These are phyloP conservation scores for Coprinopsis marcescibilis DNA, from an alignment of 768 basidiomycete species.

Conservation along the genomic window DNA sequence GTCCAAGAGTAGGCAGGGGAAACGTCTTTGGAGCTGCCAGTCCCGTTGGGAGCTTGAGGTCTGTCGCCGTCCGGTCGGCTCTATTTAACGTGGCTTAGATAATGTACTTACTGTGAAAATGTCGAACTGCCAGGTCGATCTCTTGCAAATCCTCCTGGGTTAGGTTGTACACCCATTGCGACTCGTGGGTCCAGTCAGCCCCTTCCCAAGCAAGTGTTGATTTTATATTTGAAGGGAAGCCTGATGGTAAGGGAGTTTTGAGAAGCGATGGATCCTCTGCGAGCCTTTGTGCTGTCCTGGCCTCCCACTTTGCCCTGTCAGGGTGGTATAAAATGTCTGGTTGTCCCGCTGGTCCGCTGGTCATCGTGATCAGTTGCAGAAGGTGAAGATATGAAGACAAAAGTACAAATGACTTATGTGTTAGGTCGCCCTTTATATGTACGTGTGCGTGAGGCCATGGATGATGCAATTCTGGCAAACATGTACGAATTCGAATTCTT, in stretches of 20 bases:
- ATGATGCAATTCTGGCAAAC: too few species aligned
- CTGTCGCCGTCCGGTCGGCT: background rate
- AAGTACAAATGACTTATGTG: background rate
- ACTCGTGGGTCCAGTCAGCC: conserved; percentile 34
- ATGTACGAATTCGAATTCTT: too few species aligned
- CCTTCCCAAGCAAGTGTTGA: conserved; percentile 40
- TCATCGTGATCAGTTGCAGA: conserved; percentile 6
- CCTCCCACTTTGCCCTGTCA: conserved; percentile 32
- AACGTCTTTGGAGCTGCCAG: conserved; percentile 24
- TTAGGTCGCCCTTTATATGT: too few species aligned
- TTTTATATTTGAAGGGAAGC: conserved; percentile 30
- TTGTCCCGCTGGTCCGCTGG: conserved; percentile 17
- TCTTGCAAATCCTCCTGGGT: conserved; percentile 27
- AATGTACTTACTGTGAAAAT: conserved; percentile 9
- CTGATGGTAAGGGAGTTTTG: conserved; percentile 23
- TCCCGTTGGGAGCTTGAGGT: background rate
- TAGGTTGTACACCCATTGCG: conserved; percentile 35
- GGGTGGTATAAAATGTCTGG: conserved; percentile 37
- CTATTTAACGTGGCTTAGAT: background rate
- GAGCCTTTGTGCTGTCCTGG: conserved; percentile 30
- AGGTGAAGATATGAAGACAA: background rate
- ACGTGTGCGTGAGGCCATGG: too few species aligned
- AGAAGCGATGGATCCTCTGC: conserved; percentile 27
- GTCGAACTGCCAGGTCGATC: conserved; percentile 27
- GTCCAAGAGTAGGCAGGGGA: conserved; percentile 37